Evolutionary conservation across 441 rosid species (phyloP).

Genomic region (Macaranga tanarius): DNA sequence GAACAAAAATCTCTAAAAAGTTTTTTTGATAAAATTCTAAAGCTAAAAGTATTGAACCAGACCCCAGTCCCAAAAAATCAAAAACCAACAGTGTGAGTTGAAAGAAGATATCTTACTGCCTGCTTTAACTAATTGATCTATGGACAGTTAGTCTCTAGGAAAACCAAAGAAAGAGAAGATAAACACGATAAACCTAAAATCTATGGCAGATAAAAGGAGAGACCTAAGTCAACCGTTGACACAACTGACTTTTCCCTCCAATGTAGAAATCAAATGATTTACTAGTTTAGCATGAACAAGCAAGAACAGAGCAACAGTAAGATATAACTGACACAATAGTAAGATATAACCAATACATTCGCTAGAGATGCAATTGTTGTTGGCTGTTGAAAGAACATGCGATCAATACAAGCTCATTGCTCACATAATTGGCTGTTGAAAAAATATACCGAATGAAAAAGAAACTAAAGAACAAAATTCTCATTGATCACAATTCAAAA

Average conservation of each 20-base stretch:
- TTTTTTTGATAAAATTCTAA: not conserved
- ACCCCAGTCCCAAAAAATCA: not conserved
- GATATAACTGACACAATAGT: too few relatives aligned
- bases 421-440: conserved; percentile 6
- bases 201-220: too few relatives aligned
- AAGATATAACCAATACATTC: not conserved
- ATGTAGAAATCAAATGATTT: too few relatives aligned
- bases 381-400: not conserved
- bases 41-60: not conserved
- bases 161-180: too few relatives aligned
- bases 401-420: not conserved
- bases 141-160: not conserved
- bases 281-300: too few relatives aligned
- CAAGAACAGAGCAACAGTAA: too few relatives aligned
- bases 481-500: too few relatives aligned
- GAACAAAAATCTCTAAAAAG: not conserved
- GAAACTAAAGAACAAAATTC: conserved; percentile 7
- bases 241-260: too few relatives aligned
- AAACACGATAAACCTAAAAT: too few relatives aligned
- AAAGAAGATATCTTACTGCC: not conserved
- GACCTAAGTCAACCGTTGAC: too few relatives aligned
- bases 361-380: not conserved
- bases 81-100: not conserved
- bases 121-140: not conserved
- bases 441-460: not conserved